phyloP scores from a whole-genome alignment of 306 rosid genomes.

The Lablab purpureus region DNA sequence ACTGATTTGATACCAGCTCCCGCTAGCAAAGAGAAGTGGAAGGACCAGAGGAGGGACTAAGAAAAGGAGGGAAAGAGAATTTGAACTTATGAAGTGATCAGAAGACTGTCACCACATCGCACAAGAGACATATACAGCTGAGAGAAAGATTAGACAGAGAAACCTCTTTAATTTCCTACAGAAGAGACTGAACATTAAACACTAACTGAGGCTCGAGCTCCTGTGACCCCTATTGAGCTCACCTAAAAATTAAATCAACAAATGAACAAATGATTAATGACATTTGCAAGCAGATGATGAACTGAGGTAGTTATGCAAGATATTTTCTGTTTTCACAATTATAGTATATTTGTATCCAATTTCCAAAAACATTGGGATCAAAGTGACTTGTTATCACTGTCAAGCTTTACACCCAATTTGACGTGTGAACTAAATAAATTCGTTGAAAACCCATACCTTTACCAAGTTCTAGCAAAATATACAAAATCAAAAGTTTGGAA shows the following conservation, averaged over 20 bases:
- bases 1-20: constrained; percentile 27
- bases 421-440: too few species aligned
- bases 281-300: too few species aligned
- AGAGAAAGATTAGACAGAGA: constrained; percentile 41
- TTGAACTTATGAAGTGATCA: constrained; percentile 14
- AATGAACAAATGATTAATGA: constrained; percentile 18
- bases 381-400: too few species aligned
- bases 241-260: constrained; percentile 69
- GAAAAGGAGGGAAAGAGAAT: constrained; percentile 3
- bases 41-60: background rate
- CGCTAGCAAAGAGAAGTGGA: constrained; percentile 17
- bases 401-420: too few species aligned
- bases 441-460: too few species aligned
- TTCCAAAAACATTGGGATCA: too few species aligned
- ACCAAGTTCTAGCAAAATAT: too few species aligned
- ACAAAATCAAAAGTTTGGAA: background rate
- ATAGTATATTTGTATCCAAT: too few species aligned
- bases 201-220: constrained; percentile 85
- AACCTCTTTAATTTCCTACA: constrained; percentile 83
- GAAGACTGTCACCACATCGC: too few species aligned
- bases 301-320: too few species aligned
- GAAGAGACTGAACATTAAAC: constrained; percentile 64
- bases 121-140: too few species aligned
- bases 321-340: too few species aligned
- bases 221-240: constrained; percentile 92